Evolutionary conservation across 441 rosid genomes (phyloP).

Genomic region (Geranium incanum): DNA sequence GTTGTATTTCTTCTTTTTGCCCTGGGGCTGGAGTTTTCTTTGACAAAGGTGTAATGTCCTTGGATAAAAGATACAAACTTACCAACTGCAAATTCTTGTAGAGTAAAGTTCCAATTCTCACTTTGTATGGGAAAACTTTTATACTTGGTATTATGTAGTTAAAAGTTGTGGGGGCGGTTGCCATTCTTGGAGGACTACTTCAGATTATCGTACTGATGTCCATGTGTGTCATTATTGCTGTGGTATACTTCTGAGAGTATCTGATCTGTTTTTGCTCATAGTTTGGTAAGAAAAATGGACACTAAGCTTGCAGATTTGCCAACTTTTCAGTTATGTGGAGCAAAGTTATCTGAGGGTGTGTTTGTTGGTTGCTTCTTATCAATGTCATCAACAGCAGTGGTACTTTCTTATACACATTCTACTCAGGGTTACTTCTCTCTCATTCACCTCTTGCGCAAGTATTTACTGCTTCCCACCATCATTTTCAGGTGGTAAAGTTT

Average conservation of each 20-base stretch:
- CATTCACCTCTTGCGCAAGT: neutral
- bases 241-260: conserved; percentile 37
- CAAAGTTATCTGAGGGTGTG: conserved; percentile 88
- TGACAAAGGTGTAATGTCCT: conserved; percentile 59
- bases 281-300: conserved; percentile 10
- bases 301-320: conserved; percentile 21
- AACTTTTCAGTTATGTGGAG: conserved; percentile 79
- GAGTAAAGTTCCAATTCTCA: neutral
- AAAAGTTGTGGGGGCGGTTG: conserved; percentile 92
- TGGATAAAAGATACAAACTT: conserved; percentile 6
- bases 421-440: conserved; percentile 8
- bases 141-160: conserved; percentile 43
- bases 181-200: conserved; percentile 85
- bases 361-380: conserved; percentile 90
- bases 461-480: too few species aligned
- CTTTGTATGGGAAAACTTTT: neutral
- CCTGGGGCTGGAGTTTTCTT: conserved; percentile 89
- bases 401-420: conserved; percentile 27
- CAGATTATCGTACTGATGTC: conserved; percentile 73
- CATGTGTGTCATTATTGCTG: conserved; percentile 64
- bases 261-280: conserved; percentile 9
- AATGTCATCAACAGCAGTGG: conserved; percentile 97
- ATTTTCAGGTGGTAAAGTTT: conserved; percentile 80
- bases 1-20: conserved; percentile 98
- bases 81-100: neutral